phyloP scores from a whole-genome alignment of 129 eudicot species.

The Mikania micrantha region DNA sequence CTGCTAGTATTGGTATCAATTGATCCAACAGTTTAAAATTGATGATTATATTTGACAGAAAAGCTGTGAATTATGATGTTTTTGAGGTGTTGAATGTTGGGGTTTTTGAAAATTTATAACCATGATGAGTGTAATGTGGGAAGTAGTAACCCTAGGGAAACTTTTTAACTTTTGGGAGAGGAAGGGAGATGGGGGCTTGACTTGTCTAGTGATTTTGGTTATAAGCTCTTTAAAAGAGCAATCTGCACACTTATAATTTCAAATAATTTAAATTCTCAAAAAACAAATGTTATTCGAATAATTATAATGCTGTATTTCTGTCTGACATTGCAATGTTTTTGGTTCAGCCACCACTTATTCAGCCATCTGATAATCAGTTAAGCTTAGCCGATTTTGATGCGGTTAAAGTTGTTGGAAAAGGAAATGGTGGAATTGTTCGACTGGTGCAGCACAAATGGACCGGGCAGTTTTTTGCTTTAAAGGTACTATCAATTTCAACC shows the following conservation, averaged over 20 bases:
- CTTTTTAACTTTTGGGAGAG: too few species aligned
- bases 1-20: constrained; percentile 1
- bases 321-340: constrained; percentile 8
- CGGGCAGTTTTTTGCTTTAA: constrained; percentile 93
- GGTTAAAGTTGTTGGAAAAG: constrained; percentile 87
- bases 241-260: background rate
- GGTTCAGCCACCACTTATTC: constrained; percentile 81
- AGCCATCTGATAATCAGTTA: constrained; percentile 83
- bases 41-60: background rate
- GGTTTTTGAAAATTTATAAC: background rate
- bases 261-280: background rate
- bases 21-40: background rate
- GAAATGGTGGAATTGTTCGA: constrained; percentile 94
- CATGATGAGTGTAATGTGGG: background rate
- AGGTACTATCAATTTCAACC: constrained; percentile 42
- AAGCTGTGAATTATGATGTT: background rate
- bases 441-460: constrained; percentile 99
- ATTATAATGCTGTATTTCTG: background rate
- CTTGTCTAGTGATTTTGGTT: background rate
- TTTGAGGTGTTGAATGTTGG: constrained; percentile 8
- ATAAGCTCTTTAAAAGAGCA: background rate
- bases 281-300: background rate
- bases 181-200: too few species aligned
- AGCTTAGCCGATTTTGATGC: constrained; percentile 95
- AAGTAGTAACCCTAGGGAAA: background rate